Conservation (phyloP, 371 early-diverging fungal species). For the Entomophthora muscae region DNA sequence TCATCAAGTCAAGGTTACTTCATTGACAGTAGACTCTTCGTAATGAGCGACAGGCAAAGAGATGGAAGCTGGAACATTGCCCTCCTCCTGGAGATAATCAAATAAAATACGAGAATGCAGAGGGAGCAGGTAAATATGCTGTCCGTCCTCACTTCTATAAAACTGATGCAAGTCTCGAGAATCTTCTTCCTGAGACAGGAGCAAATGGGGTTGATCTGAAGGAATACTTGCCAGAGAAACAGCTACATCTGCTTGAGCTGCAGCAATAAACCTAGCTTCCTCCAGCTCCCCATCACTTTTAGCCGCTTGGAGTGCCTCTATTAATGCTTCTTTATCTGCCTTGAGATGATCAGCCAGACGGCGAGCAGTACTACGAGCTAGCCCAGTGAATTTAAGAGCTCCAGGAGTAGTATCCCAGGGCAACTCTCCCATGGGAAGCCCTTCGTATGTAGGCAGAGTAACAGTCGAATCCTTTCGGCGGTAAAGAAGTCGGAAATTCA, state of each 20-base stretch:
- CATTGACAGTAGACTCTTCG: constrained; percentile 69
- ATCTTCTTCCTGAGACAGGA: not conserved
- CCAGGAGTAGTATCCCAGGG: constrained; percentile 6
- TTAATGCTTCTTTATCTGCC: not conserved
- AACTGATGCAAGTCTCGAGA: constrained; percentile 17
- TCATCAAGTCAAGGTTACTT: constrained; percentile 18
- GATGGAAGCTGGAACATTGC: constrained; percentile 32
- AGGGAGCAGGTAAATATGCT: constrained; percentile 81
- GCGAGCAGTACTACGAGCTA: not conserved
- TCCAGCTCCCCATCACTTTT: not conserved
- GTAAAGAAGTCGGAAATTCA: not conserved
- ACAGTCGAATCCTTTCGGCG: not conserved
- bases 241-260: not conserved
- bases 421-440: not conserved
- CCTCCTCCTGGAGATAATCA: constrained; percentile 47
- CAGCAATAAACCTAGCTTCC: not conserved
- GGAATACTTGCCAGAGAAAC: not conserved
- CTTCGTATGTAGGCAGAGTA: not conserved
- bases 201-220: constrained; percentile 6
- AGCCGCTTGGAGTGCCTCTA: not conserved
- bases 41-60: constrained; percentile 33
- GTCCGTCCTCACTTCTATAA: constrained; percentile 77
- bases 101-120: constrained; percentile 71
- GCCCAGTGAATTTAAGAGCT: not conserved
- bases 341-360: not conserved